Conservation (phyloP, 352 stramenopile species). For the Globisporangium cystogenes region DNA sequence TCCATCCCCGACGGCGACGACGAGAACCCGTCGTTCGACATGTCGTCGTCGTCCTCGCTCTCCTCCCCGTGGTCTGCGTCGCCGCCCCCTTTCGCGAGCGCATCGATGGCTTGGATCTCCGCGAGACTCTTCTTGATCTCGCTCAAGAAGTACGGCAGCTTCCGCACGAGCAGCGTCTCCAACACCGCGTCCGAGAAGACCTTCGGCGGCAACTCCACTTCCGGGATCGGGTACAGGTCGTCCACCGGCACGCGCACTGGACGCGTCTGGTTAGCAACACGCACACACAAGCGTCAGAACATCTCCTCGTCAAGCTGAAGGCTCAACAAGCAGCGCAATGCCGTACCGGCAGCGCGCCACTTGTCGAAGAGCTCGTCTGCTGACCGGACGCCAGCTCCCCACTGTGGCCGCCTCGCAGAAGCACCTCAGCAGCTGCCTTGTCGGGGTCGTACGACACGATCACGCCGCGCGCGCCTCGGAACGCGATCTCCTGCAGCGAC, state of each 20-base stretch:
- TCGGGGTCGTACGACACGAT: constrained; percentile 77
- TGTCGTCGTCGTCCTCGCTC: constrained; percentile 79
- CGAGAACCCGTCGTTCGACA: constrained; percentile 77
- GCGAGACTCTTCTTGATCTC: constrained; percentile 74
- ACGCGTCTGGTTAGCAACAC: constrained; percentile 32
- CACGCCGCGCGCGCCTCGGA: constrained; percentile 64
- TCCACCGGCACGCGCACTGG: constrained; percentile 80
- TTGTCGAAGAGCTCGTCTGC: constrained; percentile 24
- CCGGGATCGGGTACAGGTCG: constrained; percentile 69
- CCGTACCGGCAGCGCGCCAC: constrained; percentile 40
- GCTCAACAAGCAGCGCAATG: not conserved
- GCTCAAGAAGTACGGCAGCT: constrained; percentile 69
- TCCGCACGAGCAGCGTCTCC: constrained; percentile 56
- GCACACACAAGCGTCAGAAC: not conserved
- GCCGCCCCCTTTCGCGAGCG: constrained; percentile 25
- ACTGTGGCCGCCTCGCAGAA: constrained; percentile 42
- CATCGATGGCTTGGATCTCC: constrained; percentile 45
- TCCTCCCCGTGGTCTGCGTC: constrained; percentile 37
- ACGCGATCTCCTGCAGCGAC: constrained; percentile 66
- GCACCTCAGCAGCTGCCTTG: constrained; percentile 77
- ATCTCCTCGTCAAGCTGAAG: not conserved
- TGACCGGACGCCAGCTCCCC: constrained; percentile 25
- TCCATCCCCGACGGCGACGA: constrained; percentile 71
- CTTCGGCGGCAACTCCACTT: constrained; percentile 62
- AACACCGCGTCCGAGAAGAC: constrained; percentile 70